Percentiles rank a stretch among this genome's conserved stretches.
Conservation (phyloP, 2,329 filamentous ascomycete genomes). For the Arthrobotrys musiformis region DNA sequence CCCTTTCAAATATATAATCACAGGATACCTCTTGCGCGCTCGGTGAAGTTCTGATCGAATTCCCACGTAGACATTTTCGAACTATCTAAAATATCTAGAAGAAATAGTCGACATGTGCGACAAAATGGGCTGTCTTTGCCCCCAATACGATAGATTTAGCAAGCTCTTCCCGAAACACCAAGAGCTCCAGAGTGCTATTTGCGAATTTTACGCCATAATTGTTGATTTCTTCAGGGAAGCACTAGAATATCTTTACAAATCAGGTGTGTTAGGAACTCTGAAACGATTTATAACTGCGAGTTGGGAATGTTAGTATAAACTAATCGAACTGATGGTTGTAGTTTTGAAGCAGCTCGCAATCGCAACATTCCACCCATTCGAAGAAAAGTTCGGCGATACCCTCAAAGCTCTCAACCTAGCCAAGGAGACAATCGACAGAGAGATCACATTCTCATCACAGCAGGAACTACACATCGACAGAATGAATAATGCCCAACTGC, state of each 20-base stretch:
- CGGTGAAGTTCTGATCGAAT: neutral
- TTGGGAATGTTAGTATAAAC: too few relatives aligned
- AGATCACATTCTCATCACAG: conserved; percentile 59
- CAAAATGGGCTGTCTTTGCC: conserved; percentile 38
- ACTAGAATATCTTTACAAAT: conserved; percentile 59
- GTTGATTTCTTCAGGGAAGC: conserved; percentile 62
- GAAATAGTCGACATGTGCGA: conserved; percentile 40
- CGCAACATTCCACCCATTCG: conserved; percentile 60
- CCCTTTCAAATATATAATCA: neutral
- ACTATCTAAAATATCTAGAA: conserved; percentile 37
- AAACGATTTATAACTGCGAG: too few relatives aligned
- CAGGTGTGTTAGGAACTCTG: conserved; percentile 58
- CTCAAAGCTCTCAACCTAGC: conserved; percentile 55
- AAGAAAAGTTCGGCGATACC: conserved; percentile 60
- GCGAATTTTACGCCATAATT: conserved; percentile 62
- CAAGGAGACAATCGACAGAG: conserved; percentile 58
- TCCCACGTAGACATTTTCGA: conserved; percentile 20
- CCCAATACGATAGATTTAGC: conserved; percentile 45
- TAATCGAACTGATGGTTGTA: too few relatives aligned
- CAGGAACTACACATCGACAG: conserved; percentile 49
- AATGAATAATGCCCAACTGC: conserved; percentile 18
- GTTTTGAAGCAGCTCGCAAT: conserved; percentile 54
- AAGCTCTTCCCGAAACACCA: conserved; percentile 62
- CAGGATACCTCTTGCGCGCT: too few relatives aligned
- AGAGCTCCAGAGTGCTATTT: conserved; percentile 61